phyloP scores from a whole-genome alignment of 2,329 filamentous ascomycete species.

The Fusarium annulatum region DNA sequence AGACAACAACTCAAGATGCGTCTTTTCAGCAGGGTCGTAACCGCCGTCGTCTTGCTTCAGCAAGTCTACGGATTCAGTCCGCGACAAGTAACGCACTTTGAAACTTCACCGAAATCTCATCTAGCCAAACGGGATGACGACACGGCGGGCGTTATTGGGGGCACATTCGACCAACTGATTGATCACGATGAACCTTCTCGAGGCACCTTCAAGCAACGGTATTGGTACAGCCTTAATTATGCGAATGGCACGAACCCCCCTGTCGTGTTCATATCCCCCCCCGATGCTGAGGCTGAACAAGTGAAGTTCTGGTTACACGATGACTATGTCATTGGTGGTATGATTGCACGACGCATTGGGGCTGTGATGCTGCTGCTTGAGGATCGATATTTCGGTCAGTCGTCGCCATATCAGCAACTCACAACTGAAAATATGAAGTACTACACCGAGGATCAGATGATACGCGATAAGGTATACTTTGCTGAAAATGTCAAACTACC shows the following conservation, averaged over 20 bases:
- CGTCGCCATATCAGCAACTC: not conserved
- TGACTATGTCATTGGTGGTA: conserved; percentile 10
- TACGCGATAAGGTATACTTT: conserved; percentile 8
- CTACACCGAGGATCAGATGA: conserved; percentile 1
- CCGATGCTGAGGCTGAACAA: conserved; percentile 2
- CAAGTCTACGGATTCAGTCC: not conserved
- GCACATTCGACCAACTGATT: conserved; percentile 1
- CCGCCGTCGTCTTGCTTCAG: not conserved
- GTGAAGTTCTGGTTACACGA: conserved; percentile 3
- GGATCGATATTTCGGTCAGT: conserved; percentile 2
- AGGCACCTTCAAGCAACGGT: conserved; percentile 3
- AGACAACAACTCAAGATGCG: not conserved
- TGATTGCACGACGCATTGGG: conserved; percentile 3
- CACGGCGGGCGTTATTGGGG: not conserved
- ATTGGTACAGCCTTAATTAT: conserved; percentile 12
- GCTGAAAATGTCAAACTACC: not conserved
- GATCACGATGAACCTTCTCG: not conserved
- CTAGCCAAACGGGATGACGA: not conserved
- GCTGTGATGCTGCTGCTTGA: conserved; percentile 3
- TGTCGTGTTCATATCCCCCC: not conserved
- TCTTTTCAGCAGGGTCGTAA: not conserved
- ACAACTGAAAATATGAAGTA: conserved; percentile 1
- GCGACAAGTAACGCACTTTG: not conserved
- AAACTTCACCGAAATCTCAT: not conserved
- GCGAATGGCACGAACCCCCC: not conserved